Evolutionary conservation across 2,329 filamentous ascomycete species (phyloP), one percentile per base, ranked within the genome.

Genomic region (Fusarium drepaniforme): DNA sequence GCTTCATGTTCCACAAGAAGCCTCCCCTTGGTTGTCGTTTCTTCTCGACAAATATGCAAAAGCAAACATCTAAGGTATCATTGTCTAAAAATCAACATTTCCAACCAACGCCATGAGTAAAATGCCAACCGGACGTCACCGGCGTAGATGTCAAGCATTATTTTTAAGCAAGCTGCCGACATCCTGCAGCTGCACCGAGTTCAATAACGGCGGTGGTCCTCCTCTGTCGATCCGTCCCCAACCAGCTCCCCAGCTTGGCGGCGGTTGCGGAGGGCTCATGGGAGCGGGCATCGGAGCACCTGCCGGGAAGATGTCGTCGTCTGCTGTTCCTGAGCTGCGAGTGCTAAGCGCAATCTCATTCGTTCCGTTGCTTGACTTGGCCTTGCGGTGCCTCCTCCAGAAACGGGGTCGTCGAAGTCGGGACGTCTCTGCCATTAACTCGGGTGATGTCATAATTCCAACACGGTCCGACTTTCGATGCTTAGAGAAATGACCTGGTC

Each of bases 371-470:
- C 78, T 75, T 11, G 74, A 74, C 28, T 82, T 80, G 13, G 73
- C 66, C 42, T 79, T 81, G 18, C 76, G 75, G 3, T 73, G 70
- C 33, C 75, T 77, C 61, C 79, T 75, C 82, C 82, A 83, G 57
- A 82, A 77, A 3, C 77, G 79, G 4, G 73, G 46, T 44, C 74
- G 78, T 23, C 78, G 75, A 25, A 79, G 68, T 6, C 77, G 70
- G 2, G 70, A 64, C 18, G 73, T 75, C 37, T 81, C 75, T n/a
- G 75, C 72, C 74, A 81, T 53, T 73, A 84, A 66, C 57, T 86
- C 84, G 1, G 86, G 85, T 5, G 83, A 85, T 1, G 84, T 83
- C 84, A 86, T 86, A 72, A 86, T 87, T 13, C 84, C 85, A 23
- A 83, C 73, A 13, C 81, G 81, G 9, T 81, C 79, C 8, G 78